phyloP scores from a whole-genome alignment of 2,329 filamentous ascomycete genomes.

The Colletotrichum lindemuthianum region DNA sequence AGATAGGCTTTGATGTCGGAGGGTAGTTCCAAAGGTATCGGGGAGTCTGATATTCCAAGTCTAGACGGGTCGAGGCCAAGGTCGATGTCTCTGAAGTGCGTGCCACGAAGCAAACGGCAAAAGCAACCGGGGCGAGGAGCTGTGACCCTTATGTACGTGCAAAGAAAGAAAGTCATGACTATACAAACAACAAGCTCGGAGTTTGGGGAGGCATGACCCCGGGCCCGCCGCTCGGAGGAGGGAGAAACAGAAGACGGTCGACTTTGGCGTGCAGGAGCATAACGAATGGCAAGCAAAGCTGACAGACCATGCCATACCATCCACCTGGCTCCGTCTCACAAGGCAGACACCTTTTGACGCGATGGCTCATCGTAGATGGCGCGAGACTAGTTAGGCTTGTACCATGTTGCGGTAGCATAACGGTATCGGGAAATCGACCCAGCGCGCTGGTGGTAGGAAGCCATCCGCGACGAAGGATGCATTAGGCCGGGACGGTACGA shows the following conservation, averaged over 20 bases:
- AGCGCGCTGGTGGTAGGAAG: constrained; percentile 14
- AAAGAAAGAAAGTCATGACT: not conserved
- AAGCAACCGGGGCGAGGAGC: constrained; percentile 4
- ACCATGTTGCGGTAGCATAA: constrained; percentile 27
- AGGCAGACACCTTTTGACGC: constrained; percentile 14
- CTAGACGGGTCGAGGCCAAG: not conserved
- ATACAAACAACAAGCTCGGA: constrained; percentile 13
- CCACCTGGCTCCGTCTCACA: constrained; percentile 10
- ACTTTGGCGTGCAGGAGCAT: constrained; percentile 11
- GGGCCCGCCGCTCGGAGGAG: constrained; percentile 22
- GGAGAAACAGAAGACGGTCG: constrained; percentile 4
- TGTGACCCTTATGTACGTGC: constrained; percentile 23
- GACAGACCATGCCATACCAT: not conserved
- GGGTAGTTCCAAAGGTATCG: not conserved
- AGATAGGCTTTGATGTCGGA: not conserved
- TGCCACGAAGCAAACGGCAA: constrained; percentile 12
- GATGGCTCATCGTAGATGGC: constrained; percentile 29
- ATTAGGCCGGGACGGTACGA: constrained; percentile 27
- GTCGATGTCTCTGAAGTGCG: constrained; percentile 23
- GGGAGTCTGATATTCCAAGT: not conserved
- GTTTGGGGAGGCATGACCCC: constrained; percentile 27
- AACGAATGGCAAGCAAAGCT: constrained; percentile 11
- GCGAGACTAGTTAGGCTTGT: constrained; percentile 7
- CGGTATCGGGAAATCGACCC: constrained; percentile 2
- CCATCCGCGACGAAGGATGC: constrained; percentile 25